Evolutionary conservation across 495 filamentous ascomycete genomes (phyloP).

Genomic region (Penicillium diatomitis): DNA sequence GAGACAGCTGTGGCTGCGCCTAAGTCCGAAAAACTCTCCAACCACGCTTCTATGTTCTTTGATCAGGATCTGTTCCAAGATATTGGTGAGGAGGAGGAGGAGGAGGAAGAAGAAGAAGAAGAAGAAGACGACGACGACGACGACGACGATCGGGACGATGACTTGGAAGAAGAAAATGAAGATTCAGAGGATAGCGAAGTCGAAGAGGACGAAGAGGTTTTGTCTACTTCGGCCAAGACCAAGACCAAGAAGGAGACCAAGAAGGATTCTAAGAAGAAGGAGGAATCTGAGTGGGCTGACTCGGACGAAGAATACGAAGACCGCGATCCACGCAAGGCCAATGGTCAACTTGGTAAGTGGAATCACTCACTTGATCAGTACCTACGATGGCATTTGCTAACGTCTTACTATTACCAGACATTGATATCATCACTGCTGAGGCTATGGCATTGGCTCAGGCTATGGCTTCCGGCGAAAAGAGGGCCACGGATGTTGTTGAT

Average conservation of each 20-base stretch:
- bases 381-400: constrained; percentile 16
- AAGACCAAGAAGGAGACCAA: constrained; percentile 27
- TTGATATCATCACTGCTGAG: constrained; percentile 97
- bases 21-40: constrained; percentile 54
- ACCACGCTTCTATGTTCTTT: constrained; percentile 81
- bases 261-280: constrained; percentile 38
- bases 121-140: constrained; percentile 38
- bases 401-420: constrained; percentile 46
- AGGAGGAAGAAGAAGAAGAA: constrained; percentile 33
- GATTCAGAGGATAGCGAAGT: constrained; percentile 12
- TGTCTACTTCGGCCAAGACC: constrained; percentile 6
- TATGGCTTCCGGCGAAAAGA: constrained; percentile 77
- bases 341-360: constrained; percentile 58
- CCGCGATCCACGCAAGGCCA: constrained; percentile 53
- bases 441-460: constrained; percentile 97
- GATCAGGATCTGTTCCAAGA: constrained; percentile 90
- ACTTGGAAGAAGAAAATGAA: constrained; percentile 12
- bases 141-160: constrained; percentile 28
- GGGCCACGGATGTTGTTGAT: constrained; percentile 67
- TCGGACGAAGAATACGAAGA: constrained; percentile 55
- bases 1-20: constrained; percentile 44
- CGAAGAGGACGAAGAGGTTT: constrained; percentile 9
- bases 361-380: not conserved
- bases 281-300: constrained; percentile 49
- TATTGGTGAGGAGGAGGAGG: constrained; percentile 47